phyloP scores from a whole-genome alignment of 2,329 filamentous ascomycete species.

The Penicillium concentricum region DNA sequence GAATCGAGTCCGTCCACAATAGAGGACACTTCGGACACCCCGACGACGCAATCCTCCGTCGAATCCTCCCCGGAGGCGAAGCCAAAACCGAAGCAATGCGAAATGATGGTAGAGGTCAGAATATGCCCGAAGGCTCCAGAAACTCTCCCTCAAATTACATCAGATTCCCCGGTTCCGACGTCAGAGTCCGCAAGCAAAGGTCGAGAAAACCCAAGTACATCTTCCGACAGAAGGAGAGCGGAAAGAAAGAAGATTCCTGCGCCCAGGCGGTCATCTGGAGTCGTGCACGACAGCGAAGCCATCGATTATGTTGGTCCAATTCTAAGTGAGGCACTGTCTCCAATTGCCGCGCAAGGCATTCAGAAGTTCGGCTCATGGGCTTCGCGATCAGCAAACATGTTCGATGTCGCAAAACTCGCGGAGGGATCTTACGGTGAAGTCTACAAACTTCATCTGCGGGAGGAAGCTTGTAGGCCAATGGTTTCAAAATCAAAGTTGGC shows the following conservation, averaged over 20 bases:
- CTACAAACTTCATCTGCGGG: constrained; percentile 54
- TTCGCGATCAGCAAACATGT: constrained; percentile 36
- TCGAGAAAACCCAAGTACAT: neutral
- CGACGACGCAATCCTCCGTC: constrained; percentile 2
- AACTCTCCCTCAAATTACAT: neutral
- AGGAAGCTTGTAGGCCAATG: constrained; percentile 34
- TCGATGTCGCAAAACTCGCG: constrained; percentile 59
- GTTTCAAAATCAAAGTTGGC: constrained; percentile 40
- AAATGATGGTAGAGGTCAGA: constrained; percentile 32
- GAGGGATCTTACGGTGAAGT: constrained; percentile 68
- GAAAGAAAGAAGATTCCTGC: constrained; percentile 20
- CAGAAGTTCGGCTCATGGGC: constrained; percentile 44
- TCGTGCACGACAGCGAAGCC: constrained; percentile 33
- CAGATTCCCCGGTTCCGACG: neutral
- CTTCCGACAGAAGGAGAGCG: constrained; percentile 8
- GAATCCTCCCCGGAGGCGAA: constrained; percentile 3
- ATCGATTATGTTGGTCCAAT: constrained; percentile 40
- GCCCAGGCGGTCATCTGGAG: constrained; percentile 32
- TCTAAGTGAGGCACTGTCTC: constrained; percentile 38
- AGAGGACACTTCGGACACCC: neutral
- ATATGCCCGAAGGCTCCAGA: constrained; percentile 13
- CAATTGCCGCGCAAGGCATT: constrained; percentile 35
- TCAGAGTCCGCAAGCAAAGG: neutral
- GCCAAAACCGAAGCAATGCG: constrained; percentile 9
- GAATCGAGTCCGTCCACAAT: neutral